Base-by-base conservation (phyloP, 495 filamentous ascomycete species). In the Penicillium mononematosum region DNA sequence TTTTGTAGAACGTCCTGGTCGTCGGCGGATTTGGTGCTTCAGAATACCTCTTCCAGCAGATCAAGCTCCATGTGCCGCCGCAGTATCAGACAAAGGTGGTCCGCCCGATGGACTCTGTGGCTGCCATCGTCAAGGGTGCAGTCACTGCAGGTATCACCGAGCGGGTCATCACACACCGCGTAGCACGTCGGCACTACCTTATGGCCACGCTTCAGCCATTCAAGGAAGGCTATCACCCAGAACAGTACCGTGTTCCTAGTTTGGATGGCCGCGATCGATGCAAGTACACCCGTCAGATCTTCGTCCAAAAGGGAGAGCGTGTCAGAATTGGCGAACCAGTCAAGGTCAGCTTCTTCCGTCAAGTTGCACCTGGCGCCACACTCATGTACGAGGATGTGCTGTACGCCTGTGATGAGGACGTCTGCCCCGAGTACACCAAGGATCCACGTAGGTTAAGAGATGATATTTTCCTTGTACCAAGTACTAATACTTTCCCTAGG, bases 381-480 rank as follows among this genome's bases (percentile, higher is more conserved):
- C 83, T 98, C 57, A 98, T 98, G 92, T 98, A 98, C 70, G 95
- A 98, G 78, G 95, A 98, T 78, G 92, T 98, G 48, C 73, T 98
- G 47, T 98, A 98, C 72, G 95, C 95, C 49, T 98, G 94, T 71
- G 94, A 98, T 66, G 92, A 98, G 50, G 94, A 98, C 70, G 88
- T 95, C 53, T 98, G 95, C 75, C 94, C 94, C 2, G 94, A 98
- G 71, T 98, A 98, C 66, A 97, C 92, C 59, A 98, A 98, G 68
- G 94, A 98, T 85, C 93, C 94, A 53, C 90, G 94, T 98, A 87
- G 86, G 92, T 88, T 52, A 10, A 19, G 47, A 31, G 17, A 31
- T 45, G 25, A 8, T 10, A 6, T 39, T 53, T 27, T 27, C n/a
- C 44, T 39, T 11, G 17, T 14, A 32, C 20, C 36, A 16, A 19